A percentile compares a stretch with the other conserved stretches of the same genome.
Conservation (phyloP, 495 filamentous ascomycete genomes). For the Hypoxylon subgilvum region DNA sequence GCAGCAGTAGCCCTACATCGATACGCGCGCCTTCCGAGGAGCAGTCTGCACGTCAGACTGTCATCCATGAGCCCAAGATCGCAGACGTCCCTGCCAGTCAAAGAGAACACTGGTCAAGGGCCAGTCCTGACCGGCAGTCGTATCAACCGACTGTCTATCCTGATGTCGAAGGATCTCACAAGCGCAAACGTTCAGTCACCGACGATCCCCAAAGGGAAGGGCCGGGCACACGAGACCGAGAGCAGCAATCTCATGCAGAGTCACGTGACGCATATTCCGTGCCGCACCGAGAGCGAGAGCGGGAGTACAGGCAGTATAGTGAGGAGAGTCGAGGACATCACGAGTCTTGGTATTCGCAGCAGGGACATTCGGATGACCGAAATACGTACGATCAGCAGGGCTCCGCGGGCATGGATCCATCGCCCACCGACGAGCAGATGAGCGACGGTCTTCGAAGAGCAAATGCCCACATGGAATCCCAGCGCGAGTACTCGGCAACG, state of each 20-base stretch:
- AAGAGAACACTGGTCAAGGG: conserved; percentile 42
- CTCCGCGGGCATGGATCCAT: conserved; percentile 48
- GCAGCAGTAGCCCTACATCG: conserved; percentile 36
- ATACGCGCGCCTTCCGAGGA: conserved; percentile 38
- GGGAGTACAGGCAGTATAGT: conserved; percentile 49
- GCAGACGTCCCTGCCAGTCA: conserved; percentile 40
- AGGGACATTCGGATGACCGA: conserved; percentile 48
- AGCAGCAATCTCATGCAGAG: conserved; percentile 45
- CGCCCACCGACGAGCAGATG: conserved; percentile 54
- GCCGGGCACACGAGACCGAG: conserved; percentile 24
- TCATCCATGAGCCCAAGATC: conserved; percentile 42
- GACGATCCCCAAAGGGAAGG: conserved; percentile 49
- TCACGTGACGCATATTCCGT: conserved; percentile 50
- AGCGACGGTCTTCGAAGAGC: conserved; percentile 50
- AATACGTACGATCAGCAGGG: conserved; percentile 52
- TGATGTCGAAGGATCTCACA: conserved; percentile 53
- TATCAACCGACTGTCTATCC: conserved; percentile 46
- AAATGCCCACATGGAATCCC: conserved; percentile 46
- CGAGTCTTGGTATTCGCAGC: conserved; percentile 54
- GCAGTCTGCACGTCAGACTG: conserved; percentile 27
- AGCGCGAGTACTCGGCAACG: conserved; percentile 50
- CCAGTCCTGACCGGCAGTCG: conserved; percentile 46
- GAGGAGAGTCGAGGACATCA: conserved; percentile 50
- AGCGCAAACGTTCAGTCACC: conserved; percentile 61
- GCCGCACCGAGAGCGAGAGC: conserved; percentile 47